Conservation (phyloP, 345 rosid species). For the Leavenworthia alabamica region DNA sequence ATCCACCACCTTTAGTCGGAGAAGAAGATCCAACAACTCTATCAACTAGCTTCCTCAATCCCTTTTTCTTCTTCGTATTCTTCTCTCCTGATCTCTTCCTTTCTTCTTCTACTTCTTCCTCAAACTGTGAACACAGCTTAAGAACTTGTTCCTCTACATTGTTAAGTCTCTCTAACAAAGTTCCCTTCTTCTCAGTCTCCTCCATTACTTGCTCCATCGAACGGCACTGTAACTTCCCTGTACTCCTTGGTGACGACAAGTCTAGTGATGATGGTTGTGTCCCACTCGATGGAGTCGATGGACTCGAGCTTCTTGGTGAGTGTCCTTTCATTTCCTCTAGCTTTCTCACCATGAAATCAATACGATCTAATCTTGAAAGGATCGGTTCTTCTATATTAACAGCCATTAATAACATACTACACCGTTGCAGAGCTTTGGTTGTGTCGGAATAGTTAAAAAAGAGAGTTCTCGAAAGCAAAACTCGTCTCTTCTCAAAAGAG, state of each 20-base stretch:
- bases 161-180: slow-evolving; percentile 24
- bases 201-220: slow-evolving; percentile 27
- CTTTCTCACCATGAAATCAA: slow-evolving; percentile 30
- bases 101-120: slow-evolving; percentile 20
- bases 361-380: slow-evolving; percentile 32
- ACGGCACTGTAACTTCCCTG: slow-evolving; percentile 16
- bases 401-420: slow-evolving; percentile 4
- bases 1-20: slow-evolving; percentile 27
- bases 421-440: not conserved
- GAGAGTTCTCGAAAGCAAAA: not conserved
- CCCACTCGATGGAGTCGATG: slow-evolving; percentile 30
- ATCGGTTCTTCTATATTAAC: slow-evolving; percentile 25
- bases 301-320: slow-evolving; percentile 33
- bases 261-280: slow-evolving; percentile 26
- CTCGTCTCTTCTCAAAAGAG: slow-evolving; percentile 5
- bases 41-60: slow-evolving; percentile 24
- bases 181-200: slow-evolving; percentile 24
- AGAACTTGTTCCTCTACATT: slow-evolving; percentile 30
- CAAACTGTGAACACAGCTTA: slow-evolving; percentile 24
- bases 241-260: slow-evolving; percentile 20
- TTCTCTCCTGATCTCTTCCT: slow-evolving; percentile 5
- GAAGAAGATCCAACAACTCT: slow-evolving; percentile 35
- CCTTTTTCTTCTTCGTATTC: slow-evolving; percentile 23
- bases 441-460: not conserved
- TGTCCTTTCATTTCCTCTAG: slow-evolving; percentile 28